Base-by-base conservation (phyloP, 768 basidiomycete genomes). In the Naganishia vishniacii region DNA sequence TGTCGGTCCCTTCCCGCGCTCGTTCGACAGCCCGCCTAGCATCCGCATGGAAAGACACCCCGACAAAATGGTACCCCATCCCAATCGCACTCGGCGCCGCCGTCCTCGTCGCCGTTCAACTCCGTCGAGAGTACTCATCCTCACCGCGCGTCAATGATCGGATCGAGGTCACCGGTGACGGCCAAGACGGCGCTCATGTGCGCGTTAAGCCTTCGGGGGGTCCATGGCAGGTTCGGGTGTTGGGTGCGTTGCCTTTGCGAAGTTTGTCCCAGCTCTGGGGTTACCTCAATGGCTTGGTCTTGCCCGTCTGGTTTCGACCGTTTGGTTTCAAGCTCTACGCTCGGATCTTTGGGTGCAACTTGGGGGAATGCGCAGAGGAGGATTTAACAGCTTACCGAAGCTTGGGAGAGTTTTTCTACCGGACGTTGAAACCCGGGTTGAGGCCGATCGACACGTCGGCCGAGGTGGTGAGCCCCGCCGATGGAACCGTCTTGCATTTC, bases 261-360 rank as follows among this genome's bases (percentile, higher is more conserved):
- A 91, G 91, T 66, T 85, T 97, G 74, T 98, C 94, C n/a, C 87
- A 93, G 1, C 78, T 98, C 5, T 98, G 94, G 92, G 95, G 95
- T 6, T 93, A 92, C 77, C 72, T 98, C 66, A 99, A 97, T 80
- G 88, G 88, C 1, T 82, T 93, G 67, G 88, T 91, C 70, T 84
- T 99, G 5, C 95, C 95, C 31, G 81, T 93, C 65, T 99, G 92
- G 93, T 83, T 91, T 78, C 83, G 95, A n/a, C 92, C 92, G 3
- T 84, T 85, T 73, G 89, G 93, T 40, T 85, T 92, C 80, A 84
- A 84, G 64, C 71, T 93, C 49, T 99, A 97, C 74, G 84, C 91
- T 18, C 84, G 80, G 70, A 81, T 85, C n/a, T 99, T 99, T 71
- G 91, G 90, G 26, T 95, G 92, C 80, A 87, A 97, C 80, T 82